A percentile compares a stretch with the other conserved stretches of the same genome.
These are phyloP conservation scores for Aspergillus sclerotiicarbonarius DNA, from an alignment of 495 filamentous ascomycete genomes.

Conservation along the genomic window DNA sequence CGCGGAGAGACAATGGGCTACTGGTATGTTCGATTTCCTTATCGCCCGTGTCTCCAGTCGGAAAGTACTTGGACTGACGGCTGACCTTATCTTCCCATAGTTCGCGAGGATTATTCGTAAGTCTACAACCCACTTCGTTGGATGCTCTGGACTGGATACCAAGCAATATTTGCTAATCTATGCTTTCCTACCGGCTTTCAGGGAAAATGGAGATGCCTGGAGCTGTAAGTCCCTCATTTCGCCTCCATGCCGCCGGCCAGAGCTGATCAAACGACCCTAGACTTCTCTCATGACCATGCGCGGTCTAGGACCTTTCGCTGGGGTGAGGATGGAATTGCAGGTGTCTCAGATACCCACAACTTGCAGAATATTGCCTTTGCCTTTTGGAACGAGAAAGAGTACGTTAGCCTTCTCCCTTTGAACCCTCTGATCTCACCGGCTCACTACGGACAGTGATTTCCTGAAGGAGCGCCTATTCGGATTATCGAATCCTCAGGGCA, in stretches of 20 bases:
- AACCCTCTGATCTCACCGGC: not conserved
- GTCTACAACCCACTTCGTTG: constrained; percentile 23
- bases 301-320: constrained; percentile 85
- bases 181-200: constrained; percentile 18
- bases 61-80: constrained; percentile 20
- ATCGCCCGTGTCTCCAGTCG: not conserved
- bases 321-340: constrained; percentile 97
- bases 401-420: constrained; percentile 28
- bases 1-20: constrained; percentile 81
- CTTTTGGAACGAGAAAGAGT: constrained; percentile 98
- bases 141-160: not conserved
- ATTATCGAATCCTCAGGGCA: constrained; percentile 91
- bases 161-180: not conserved
- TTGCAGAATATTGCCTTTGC: constrained; percentile 89
- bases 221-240: constrained; percentile 61
- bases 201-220: constrained; percentile 88
- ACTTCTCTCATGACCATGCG: constrained; percentile 91
- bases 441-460: constrained; percentile 61
- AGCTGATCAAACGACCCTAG: constrained; percentile 36
- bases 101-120: constrained; percentile 93
- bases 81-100: constrained; percentile 44
- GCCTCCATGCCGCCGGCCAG: not conserved
- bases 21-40: constrained; percentile 52
- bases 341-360: constrained; percentile 88
- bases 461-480: constrained; percentile 94